Evolutionary conservation across 768 basidiomycete species (phyloP), one percentile per base, ranked within the genome.

Genomic region (Amanita brunnescens): DNA sequence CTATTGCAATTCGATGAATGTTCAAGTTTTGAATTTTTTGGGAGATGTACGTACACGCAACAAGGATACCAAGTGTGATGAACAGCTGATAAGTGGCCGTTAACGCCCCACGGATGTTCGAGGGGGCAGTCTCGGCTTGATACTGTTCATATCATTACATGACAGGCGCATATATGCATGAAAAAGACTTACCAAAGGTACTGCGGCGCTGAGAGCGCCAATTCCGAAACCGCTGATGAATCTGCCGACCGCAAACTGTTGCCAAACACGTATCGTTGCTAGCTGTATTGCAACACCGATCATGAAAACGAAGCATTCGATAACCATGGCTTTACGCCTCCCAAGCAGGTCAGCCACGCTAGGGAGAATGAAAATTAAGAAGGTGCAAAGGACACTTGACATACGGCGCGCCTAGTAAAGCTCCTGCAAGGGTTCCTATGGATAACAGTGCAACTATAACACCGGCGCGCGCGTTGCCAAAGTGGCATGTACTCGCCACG

Each of bases 71-170:
- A 54, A 82, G 72, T 0, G 84, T 85, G 58, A 85, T 84, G 65
- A 83, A 81, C 12, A 83, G 67, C 58, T 81, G 78, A 56, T 77
- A 79, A 4, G 77, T 78, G 2, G 77, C 78, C 32, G 82, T 85
- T 26, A 84, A 65, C 1, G 83, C 77, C 3, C 87, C 85, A 48
- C 86, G 77, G 51, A 88, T 80, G 55, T 85, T 78, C 9, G 80
- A 71, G 10, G 86, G 87, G 0, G 83, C 84, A 0, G 80, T 81
- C 63, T 87, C 85, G 7, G 82, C 81, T 74, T 84, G 80, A 62
- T 83, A 86, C 74, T 78, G 47, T 33, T 34, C 35, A 49, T 12
- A 23, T 21, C 44, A 44, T 40, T 12, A 29, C 43, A 54, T 54
- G 16, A 42, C 32, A 23, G 44, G 46, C 35, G 44, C 26, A 47